Evolutionary conservation across 768 basidiomycete species (phyloP).

Genomic region (Tylopilus felleus): DNA sequence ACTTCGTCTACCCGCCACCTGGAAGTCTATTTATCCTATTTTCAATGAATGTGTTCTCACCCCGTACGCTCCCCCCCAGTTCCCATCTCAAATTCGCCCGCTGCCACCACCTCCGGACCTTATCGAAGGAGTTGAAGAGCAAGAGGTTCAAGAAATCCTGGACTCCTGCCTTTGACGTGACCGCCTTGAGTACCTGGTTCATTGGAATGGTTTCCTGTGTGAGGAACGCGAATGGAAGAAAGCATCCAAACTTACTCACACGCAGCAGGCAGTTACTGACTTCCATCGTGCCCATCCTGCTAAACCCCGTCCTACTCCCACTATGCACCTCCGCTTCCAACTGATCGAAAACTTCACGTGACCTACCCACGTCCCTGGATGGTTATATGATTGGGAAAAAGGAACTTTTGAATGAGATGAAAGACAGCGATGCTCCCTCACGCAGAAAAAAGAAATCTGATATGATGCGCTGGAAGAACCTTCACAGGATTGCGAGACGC

Average conservation of each 20-base stretch:
- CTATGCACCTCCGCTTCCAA: neutral
- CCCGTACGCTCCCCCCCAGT: neutral
- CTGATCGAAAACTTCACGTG: neutral
- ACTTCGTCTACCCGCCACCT: slow-evolving; percentile 6
- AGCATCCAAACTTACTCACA: slow-evolving; percentile 13
- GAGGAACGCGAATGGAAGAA: slow-evolving; percentile 12
- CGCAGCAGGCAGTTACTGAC: neutral
- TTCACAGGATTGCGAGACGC: neutral
- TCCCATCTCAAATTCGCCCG: neutral
- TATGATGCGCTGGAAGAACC: neutral
- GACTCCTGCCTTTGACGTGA: slow-evolving; percentile 8
- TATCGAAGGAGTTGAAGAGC: neutral
- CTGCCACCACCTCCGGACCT: neutral
- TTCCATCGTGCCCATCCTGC: slow-evolving; percentile 12
- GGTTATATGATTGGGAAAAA: neutral
- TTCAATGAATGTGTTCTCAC: neutral
- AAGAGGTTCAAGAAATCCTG: slow-evolving; percentile 18
- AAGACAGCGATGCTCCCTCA: fast-evolving
- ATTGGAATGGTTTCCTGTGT: slow-evolving; percentile 22
- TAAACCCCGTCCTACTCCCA: neutral
- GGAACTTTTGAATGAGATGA: neutral
- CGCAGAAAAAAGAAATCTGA: neutral
- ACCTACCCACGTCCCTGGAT: neutral
- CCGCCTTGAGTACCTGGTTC: slow-evolving; percentile 22
- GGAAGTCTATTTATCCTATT: slow-evolving; percentile 24